A percentile compares a stretch with the other conserved stretches of the same genome.
Evolutionary conservation across 2,329 filamentous ascomycete species (phyloP).

Genomic region (Clonostachys solani): DNA sequence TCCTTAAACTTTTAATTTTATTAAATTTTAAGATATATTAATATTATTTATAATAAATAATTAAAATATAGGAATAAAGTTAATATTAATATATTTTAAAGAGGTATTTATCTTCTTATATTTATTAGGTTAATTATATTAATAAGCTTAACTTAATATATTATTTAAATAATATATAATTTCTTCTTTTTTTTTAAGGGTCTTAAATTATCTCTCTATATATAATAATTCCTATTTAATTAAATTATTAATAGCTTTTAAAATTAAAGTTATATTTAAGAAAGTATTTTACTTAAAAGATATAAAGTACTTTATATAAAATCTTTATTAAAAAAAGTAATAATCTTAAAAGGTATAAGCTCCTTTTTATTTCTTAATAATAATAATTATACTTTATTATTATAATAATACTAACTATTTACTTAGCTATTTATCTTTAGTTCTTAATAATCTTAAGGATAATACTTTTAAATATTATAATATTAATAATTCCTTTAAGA

Average conservation of each 20-base stretch:
- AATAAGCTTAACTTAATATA: not conserved
- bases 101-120: not conserved
- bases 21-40: not conserved
- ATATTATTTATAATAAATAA: not conserved
- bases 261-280: not conserved
- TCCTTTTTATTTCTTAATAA: not conserved
- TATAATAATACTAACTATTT: no score
- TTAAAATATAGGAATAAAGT: not conserved
- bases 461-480: no score
- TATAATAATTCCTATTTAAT: not conserved
- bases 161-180: not conserved
- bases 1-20: not conserved
- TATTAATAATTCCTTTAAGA: no score
- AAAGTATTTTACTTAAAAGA: not conserved
- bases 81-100: not conserved
- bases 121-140: not conserved
- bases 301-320: not conserved
- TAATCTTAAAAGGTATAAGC: not conserved
- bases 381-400: not conserved
- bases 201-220: no score
- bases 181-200: no score
- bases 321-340: not conserved
- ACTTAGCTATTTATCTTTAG: no score
- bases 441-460: no score
- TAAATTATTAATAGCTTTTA: not conserved